Base-by-base conservation (phyloP, 2,329 filamentous ascomycete genomes). In the Coniella lustricola region DNA sequence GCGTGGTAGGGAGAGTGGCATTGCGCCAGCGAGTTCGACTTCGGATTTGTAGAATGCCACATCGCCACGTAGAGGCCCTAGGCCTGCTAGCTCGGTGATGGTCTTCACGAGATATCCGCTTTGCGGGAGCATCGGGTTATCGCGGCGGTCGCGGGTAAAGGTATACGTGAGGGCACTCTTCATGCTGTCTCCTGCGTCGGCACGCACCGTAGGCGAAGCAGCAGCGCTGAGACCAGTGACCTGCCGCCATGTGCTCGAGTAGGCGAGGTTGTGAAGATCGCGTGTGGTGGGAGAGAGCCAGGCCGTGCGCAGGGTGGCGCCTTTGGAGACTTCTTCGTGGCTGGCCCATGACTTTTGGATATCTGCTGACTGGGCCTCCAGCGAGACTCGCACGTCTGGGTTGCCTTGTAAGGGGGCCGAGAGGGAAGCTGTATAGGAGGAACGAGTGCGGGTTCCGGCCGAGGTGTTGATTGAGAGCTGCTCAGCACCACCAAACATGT, bases 1-100 rank as follows among this genome's bases (percentile, higher is more conserved):
- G 2, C 84, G 82, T 0, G 86, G 85, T 13, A 93, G 69, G 0
- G 82, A 74, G 18, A 96, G 73, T 0, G 90, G 84, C 1, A 91
- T 52, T 2, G 89, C 89, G 48, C 81, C 81, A 53, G 88, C 82
- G 1, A 88, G 73, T 65, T 97, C 91, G 14, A 91, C 60, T 64
- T 97, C 90, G n/a, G 83, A 82, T 68, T 95, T 98, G 65, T 82
- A 88, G 66, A 96, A 97, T n/a, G 86, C 84, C 1, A 95, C 90
- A 59, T 97, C 93, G 34, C 93, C 93, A 54, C 79, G 80, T 16
- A 98, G 71, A 0, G 85, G 82, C 0, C 91, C 90, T 66, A 85
- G 82, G 10, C 93, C 91, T 2, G 93, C 91, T n/a, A 97, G 65
- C 62, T 97, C 91, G 22, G 85, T 79, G 20, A 82, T 73, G 1